Evolutionary conservation across 2,329 filamentous ascomycete species (phyloP), one percentile per base, ranked within the genome.

Genomic region (Coniochaeta sp.): DNA sequence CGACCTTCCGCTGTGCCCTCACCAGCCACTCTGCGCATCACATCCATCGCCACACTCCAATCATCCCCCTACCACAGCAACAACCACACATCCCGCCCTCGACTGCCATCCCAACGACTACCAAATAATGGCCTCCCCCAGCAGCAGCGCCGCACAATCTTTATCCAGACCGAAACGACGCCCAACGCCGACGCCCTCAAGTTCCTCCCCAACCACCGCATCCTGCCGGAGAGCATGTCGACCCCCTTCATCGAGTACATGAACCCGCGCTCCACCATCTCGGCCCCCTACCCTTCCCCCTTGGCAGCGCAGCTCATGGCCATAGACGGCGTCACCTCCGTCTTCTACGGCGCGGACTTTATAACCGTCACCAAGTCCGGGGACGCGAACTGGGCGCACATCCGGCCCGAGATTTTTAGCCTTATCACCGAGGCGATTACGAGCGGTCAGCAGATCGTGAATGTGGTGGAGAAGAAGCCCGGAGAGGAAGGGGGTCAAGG

Each of bases 181-280:
- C 94, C 94, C 24, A 99, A 99, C 71, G 78, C 84, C n/a, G 91
- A 97, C 73, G 91, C 91, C 30, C 79, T 97, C 63, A 99, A 99
- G 73, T 99, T 99, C 72, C 81, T 95, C 33, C 94, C 94, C 2
- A 96, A 96, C 71, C 85, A 90, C 69, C 82, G 81, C 33, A 83
- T 99, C 49, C 80, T 99, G 1, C 92, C 94, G 20, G 77, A 86
- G 58, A 76, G 75, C 50, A 75, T 96, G 56, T 72, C 80, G 6
- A 83, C 86, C 2, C 81, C 89, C 7, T 96, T 91, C 69, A 79
- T 97, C 66, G 94, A 99, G 73, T 99, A 97, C 68, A 78, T 96
- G 51, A 87, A 82, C 59, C 91, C 94, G 31, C 87, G 94, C 51
- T 86, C 89, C 32, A 96, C 94, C 3, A 83, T 97, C 57, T 80